These are phyloP conservation scores for Alternaria sp. DNA, from an alignment of 2,329 filamentous ascomycete species.

Conservation along the genomic window DNA sequence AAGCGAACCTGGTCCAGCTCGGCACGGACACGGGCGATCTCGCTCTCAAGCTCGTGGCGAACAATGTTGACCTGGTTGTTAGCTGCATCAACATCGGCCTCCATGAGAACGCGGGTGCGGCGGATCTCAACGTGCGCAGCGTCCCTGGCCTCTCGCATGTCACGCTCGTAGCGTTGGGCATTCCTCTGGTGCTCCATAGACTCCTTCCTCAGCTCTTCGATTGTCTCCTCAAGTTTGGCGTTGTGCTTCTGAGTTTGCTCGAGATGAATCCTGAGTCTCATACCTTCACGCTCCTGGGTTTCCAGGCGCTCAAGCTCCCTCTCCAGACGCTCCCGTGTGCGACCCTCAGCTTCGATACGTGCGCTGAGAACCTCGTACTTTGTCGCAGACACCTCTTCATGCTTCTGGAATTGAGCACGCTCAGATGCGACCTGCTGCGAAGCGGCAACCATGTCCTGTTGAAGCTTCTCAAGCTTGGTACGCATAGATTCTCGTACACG, in stretches of 20 bases:
- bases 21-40: slow-evolving; percentile 73
- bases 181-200: slow-evolving; percentile 76
- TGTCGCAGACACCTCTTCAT: slow-evolving; percentile 64
- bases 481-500: slow-evolving; percentile 85
- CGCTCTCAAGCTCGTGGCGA: slow-evolving; percentile 81
- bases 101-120: slow-evolving; percentile 78
- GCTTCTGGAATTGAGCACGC: slow-evolving; percentile 78
- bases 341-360: slow-evolving; percentile 57
- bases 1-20: slow-evolving; percentile 81
- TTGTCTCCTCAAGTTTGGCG: slow-evolving; percentile 69
- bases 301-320: slow-evolving; percentile 57
- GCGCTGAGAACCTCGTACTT: slow-evolving; percentile 64
- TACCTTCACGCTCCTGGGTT: slow-evolving; percentile 73
- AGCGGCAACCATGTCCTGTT: slow-evolving; percentile 84
- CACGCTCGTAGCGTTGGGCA: slow-evolving; percentile 75
- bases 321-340: slow-evolving; percentile 56
- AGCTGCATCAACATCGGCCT: slow-evolving; percentile 81
- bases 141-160: slow-evolving; percentile 85
- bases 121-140: slow-evolving; percentile 81
- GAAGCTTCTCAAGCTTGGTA: slow-evolving; percentile 81
- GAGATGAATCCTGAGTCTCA: slow-evolving; percentile 81
- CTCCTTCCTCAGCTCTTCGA: slow-evolving; percentile 65
- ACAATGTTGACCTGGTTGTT: slow-evolving; percentile 87
- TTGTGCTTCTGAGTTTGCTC: slow-evolving; percentile 64
- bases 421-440: slow-evolving; percentile 83